Base-by-base conservation (phyloP, 768 basidiomycete genomes). In the Mycena sanguinolenta region DNA sequence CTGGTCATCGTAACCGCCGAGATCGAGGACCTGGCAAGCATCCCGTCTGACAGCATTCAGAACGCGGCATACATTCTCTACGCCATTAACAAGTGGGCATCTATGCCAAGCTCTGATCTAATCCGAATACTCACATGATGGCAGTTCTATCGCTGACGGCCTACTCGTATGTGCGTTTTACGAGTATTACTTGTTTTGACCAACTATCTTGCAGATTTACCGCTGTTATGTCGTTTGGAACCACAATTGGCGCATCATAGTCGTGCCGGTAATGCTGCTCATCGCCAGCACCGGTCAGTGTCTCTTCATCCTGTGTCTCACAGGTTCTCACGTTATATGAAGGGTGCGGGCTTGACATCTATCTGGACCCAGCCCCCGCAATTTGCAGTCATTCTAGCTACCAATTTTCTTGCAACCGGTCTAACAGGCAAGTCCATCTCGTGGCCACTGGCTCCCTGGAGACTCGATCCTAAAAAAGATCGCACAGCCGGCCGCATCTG, bases 151-250 rank as follows among this genome's bases (percentile, higher is more conserved):
- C 27, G 52, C 52, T 54, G 52, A 54, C 52, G 52, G 52, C 52
- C 52, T 54, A 54, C 52, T 54, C 28, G 52, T 54, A 54, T 54
- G 52, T 32, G 28, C 52, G 32, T 54, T 54, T 54, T 28, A 54
- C 52, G 17, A 54, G 28, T 54, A 54, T 30, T 30, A 32, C 52
- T 30, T 54, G 52, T 54, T 54, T 54, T 54, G 52, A 52, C 28
- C 50, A 32, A 28, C 32, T 54, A 54, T 54, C 52, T 54, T 54
- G 28, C 32, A 54, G 52, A 54, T 54, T 54, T 54, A 54, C 52
- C 52, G 52, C 52, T 54, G 52, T 32, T 54, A 54, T 54, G 52
- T 54, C 27, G 52, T 54, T 54, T 54, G 52, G 52, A 54, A 54
- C 52, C 52, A 54, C 17, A 17, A 54, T 30, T 54, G 52, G 28